These are phyloP conservation scores for Pythium volutum DNA, from an alignment of 352 stramenopile genomes.

Conservation along the genomic window DNA sequence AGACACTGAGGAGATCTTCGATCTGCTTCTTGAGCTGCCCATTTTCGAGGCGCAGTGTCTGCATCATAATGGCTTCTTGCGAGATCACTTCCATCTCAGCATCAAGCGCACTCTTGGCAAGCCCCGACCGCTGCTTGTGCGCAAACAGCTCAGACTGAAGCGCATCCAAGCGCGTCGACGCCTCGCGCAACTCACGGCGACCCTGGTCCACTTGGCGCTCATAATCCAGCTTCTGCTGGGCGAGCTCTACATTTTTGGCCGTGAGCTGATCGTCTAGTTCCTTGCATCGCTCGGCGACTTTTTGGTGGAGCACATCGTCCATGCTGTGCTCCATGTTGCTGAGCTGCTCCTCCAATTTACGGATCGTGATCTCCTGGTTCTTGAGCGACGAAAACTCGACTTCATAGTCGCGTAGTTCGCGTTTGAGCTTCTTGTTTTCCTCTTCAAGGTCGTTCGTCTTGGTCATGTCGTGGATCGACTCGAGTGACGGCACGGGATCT, in stretches of 20 bases:
- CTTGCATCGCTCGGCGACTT: slow-evolving; percentile 56
- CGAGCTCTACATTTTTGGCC: slow-evolving; percentile 70
- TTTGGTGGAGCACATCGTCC: slow-evolving; percentile 57
- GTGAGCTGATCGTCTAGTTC: slow-evolving; percentile 62
- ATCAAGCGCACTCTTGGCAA: slow-evolving; percentile 58
- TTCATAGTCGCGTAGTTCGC: slow-evolving; percentile 92
- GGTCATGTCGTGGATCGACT: slow-evolving; percentile 46
- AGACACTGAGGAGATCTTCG: slow-evolving; percentile 52
- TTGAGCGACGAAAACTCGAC: slow-evolving; percentile 93
- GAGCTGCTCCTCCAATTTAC: slow-evolving; percentile 92
- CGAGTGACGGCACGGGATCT: slow-evolving; percentile 77
- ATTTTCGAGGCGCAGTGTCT: slow-evolving; percentile 81
- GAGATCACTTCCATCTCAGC: slow-evolving; percentile 89
- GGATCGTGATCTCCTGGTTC: slow-evolving; percentile 97
- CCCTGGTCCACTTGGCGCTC: slow-evolving; percentile 61
- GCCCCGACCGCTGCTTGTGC: slow-evolving; percentile 72
- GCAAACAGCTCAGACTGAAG: slow-evolving; percentile 91
- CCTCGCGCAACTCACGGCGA: slow-evolving; percentile 56
- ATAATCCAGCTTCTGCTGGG: slow-evolving; percentile 78
- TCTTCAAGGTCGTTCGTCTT: slow-evolving; percentile 85
- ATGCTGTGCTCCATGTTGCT: slow-evolving; percentile 68
- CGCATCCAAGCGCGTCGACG: slow-evolving; percentile 77
- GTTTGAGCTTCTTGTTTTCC: slow-evolving; percentile 89
- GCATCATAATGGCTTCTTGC: slow-evolving; percentile 76
- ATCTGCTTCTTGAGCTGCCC: slow-evolving; percentile 84